Evolutionary conservation across 345 rosid genomes (phyloP).

Genomic region (Hevea brasiliensis): DNA sequence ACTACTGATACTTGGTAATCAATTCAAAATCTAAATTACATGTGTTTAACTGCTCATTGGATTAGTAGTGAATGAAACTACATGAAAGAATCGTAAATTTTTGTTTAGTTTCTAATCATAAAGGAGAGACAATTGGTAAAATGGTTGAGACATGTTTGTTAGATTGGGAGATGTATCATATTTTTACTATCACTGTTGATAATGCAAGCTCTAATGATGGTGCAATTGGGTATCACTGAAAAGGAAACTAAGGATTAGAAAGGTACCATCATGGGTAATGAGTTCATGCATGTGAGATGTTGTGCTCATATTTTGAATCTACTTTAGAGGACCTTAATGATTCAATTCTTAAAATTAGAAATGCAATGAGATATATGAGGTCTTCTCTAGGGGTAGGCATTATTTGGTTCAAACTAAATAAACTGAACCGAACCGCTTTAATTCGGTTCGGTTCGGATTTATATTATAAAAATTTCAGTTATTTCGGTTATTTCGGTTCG

Average conservation of each 20-base stretch:
- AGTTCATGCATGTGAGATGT: neutral
- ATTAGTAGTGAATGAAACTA: constrained; percentile 6
- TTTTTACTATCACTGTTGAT: constrained; percentile 1
- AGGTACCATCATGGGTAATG: neutral
- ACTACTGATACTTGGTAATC: neutral
- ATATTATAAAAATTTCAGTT: no score
- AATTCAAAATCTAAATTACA: neutral
- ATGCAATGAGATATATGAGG: constrained; percentile 5
- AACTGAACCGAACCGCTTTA: no score
- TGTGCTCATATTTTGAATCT: neutral
- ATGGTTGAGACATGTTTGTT: neutral
- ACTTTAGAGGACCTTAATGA: no score
- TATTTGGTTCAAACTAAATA: no score
- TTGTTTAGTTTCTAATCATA: neutral
- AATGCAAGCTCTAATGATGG: constrained; percentile 5
- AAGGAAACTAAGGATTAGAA: neutral
- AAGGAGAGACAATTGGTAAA: no score
- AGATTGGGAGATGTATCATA: constrained; percentile 1
- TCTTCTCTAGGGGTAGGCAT: no score
- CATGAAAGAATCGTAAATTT: constrained; percentile 14
- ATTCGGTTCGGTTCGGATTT: no score
- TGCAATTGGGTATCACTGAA: neutral
- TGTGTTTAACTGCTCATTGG: neutral
- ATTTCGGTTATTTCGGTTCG: no score
- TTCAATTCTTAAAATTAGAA: neutral